Conservation (phyloP, 441 rosid species). For the Gossypium davidsonii region DNA sequence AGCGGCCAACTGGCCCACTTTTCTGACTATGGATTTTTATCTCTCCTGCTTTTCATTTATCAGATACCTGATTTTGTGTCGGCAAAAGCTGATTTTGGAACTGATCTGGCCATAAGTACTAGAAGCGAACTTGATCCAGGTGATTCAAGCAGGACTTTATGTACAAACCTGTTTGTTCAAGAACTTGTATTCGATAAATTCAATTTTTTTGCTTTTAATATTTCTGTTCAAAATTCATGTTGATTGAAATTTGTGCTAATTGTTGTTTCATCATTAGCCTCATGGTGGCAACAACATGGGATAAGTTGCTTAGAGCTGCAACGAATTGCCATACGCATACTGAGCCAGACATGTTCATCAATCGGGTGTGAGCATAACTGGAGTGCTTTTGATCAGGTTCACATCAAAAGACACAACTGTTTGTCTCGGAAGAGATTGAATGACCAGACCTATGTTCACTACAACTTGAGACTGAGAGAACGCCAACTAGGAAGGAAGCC, state of each 20-base stretch:
- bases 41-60: not conserved
- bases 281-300: constrained; percentile 89
- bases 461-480: constrained; percentile 60
- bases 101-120: constrained; percentile 69
- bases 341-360: constrained; percentile 84
- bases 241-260: constrained; percentile 3
- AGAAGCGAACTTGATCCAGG: constrained; percentile 83
- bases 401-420: constrained; percentile 44
- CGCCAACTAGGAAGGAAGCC: constrained; percentile 32
- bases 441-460: constrained; percentile 61
- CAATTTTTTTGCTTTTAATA: not conserved
- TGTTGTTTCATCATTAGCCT: constrained; percentile 31
- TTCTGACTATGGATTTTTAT: not conserved
- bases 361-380: constrained; percentile 69
- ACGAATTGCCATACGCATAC: constrained; percentile 64
- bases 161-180: constrained; percentile 5
- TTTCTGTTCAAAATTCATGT: constrained; percentile 5
- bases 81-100: constrained; percentile 76
- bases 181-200: not conserved
- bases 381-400: constrained; percentile 59
- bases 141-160: constrained; percentile 16
- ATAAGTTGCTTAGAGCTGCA: constrained; percentile 83
- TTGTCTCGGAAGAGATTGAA: constrained; percentile 45
- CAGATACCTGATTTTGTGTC: constrained; percentile 75
- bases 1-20: not conserved